Percentiles rank a stretch among this genome's conserved stretches.
Evolutionary conservation across 2,329 filamentous ascomycete genomes (phyloP).

Genomic region (Ophiocordyceps robertsii): DNA sequence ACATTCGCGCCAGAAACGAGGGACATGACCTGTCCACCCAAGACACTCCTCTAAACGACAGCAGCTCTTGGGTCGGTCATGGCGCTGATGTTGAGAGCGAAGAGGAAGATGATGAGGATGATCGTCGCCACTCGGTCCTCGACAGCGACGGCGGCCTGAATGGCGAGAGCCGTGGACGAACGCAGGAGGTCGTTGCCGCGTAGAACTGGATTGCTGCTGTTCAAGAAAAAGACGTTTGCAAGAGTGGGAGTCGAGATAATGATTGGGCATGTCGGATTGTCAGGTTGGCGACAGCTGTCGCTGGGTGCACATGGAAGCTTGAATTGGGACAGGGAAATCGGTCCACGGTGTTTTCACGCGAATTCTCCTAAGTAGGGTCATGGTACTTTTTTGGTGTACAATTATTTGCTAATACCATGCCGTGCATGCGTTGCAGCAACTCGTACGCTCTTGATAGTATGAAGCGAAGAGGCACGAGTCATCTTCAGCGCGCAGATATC

Average conservation of each 20-base stretch:
- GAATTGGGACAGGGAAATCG: too few relatives aligned
- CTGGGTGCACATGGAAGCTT: too few relatives aligned
- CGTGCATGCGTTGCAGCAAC: too few relatives aligned
- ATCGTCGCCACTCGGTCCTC: constrained; percentile 32
- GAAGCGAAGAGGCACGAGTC: too few relatives aligned
- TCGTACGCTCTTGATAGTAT: too few relatives aligned
- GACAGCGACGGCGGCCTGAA: constrained; percentile 40
- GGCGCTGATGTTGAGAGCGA: constrained; percentile 47
- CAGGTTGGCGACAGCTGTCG: neutral
- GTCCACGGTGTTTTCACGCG: too few relatives aligned
- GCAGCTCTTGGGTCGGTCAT: constrained; percentile 75
- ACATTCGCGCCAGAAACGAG: constrained; percentile 54
- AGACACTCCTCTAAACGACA: constrained; percentile 64
- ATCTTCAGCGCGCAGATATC: neutral
- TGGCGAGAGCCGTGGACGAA: constrained; percentile 42
- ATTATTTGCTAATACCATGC: too few relatives aligned
- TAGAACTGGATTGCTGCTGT: constrained; percentile 13
- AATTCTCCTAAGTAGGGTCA: too few relatives aligned
- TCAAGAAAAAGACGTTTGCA: neutral
- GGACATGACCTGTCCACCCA: constrained; percentile 70
- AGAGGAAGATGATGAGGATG: constrained; percentile 51
- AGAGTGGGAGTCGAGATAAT: neutral
- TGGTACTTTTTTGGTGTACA: too few relatives aligned
- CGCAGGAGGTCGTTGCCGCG: constrained; percentile 35
- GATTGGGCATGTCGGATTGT: neutral